Conservation (phyloP, 179 eudicot species). For the Beta macrorhiza region DNA sequence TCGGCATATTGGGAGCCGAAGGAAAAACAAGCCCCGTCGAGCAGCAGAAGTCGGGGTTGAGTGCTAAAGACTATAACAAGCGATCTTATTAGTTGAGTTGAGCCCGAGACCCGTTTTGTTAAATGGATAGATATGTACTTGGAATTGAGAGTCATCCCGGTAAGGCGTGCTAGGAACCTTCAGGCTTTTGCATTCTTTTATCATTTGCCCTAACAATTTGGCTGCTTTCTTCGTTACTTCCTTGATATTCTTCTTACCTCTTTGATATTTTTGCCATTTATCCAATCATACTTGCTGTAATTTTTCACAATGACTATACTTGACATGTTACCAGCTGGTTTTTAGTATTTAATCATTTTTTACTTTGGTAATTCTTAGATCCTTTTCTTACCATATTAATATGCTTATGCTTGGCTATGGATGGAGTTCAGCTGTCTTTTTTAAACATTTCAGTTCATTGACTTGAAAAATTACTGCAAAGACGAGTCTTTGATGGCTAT, state of each 20-base stretch:
- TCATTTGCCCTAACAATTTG: conserved; percentile 29
- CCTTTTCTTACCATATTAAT: not conserved
- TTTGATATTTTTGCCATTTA: conserved; percentile 5
- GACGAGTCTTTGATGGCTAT: not conserved
- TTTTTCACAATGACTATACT: conserved; percentile 28
- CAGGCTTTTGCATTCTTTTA: conserved; percentile 34
- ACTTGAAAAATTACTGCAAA: not conserved
- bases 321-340: conserved; percentile 27
- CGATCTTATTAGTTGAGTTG: conserved; percentile 13
- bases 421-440: not conserved
- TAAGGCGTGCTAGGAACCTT: conserved; percentile 18
- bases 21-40: conserved; percentile 82
- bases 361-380: not conserved
- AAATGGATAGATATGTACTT: conserved; percentile 11
- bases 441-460: not conserved
- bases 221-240: conserved; percentile 20
- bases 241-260: not conserved
- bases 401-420: not conserved
- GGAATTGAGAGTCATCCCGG: conserved; percentile 25
- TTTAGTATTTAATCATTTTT: conserved; percentile 14
- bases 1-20: conserved; percentile 67
- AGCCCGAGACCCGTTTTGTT: not conserved
- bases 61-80: conserved; percentile 36
- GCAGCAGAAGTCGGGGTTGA: conserved; percentile 83
- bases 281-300: conserved; percentile 28